Evolutionary conservation across 495 filamentous ascomycete species (phyloP), one percentile per base, ranked within the genome.

Genomic region (Penicillium salamii): DNA sequence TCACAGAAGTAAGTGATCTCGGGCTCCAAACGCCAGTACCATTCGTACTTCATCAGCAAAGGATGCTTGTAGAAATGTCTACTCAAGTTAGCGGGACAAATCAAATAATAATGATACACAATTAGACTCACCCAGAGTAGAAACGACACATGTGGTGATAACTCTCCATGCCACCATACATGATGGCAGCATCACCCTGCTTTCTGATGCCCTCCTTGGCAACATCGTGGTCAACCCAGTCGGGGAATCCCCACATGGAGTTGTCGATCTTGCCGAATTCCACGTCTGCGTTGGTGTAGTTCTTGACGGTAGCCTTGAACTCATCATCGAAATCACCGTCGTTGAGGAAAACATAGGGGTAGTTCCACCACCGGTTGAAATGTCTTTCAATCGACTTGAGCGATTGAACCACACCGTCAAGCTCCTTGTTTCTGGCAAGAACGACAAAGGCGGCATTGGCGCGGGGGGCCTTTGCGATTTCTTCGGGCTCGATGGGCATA

Each of bases 1-100:
- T 99, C 93, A 67, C 93, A 99, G 77, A 97, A 99, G 77, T 97
- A 99, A 76, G 92, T 97, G 85, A 99, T 97, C 69, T 99, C 93
- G 63, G 93, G 93, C 82, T 99, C 93, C 70, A 99, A 71, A 38
- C 93, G 90, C 93, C 93, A 99, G 75, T 99, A 99, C 93, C 93
- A 99, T 66, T 97, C 89, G 72, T 97, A 99, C 71, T 99, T 96
- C 60, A 86, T 77, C 31, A 99, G 81, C 18, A 97, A 83, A 53
- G 91, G 88, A 60, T 99, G 93, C 73, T 97, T 96, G 77, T 95
- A 99, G 75, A 99, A 99, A 70, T 91, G 90, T 32, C 91, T 95
- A 55, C 17, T 8, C 8, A 0, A 24, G 37, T 69, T 49, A 67
- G 62, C 41, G 32, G 26, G 14, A 28, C 50, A 13, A 21, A 28